These are phyloP conservation scores for Daphne laureola DNA, from an alignment of 441 rosid genomes.

Conservation along the genomic window DNA sequence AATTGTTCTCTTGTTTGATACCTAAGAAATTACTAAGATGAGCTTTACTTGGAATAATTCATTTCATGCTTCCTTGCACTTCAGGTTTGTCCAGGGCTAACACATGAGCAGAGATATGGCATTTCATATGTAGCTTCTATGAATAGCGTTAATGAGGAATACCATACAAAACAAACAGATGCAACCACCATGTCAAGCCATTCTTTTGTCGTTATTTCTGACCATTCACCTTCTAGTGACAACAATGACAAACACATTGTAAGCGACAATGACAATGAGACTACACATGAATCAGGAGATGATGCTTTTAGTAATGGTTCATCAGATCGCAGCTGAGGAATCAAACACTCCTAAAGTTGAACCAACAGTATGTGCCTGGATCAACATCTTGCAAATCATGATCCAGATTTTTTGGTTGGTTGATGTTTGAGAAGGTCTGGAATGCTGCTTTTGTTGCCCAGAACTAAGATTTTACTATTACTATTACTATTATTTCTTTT, in stretches of 20 bases:
- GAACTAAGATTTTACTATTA: not conserved
- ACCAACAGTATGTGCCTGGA: slow-evolving; percentile 15
- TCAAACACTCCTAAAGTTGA: not conserved
- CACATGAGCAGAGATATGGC: slow-evolving; percentile 79
- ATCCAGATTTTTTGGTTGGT: not conserved
- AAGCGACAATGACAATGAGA: slow-evolving; percentile 14
- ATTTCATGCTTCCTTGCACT: slow-evolving; percentile 2
- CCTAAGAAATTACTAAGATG: too few relatives aligned
- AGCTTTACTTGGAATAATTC: too few relatives aligned
- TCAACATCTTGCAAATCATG: not conserved
- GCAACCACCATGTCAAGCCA: slow-evolving; percentile 25
- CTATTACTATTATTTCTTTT: not conserved
- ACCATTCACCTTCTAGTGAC: slow-evolving; percentile 23
- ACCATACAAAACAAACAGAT: slow-evolving; percentile 22
- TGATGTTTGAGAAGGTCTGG: slow-evolving; percentile 1
- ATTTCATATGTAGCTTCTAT: slow-evolving; percentile 38
- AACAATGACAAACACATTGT: slow-evolving; percentile 7
- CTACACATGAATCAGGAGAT: slow-evolving; percentile 18
- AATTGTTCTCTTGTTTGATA: too few relatives aligned
- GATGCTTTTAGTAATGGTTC: slow-evolving; percentile 10
- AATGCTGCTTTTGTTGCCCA: not conserved
- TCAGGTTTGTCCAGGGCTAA: slow-evolving; percentile 91
- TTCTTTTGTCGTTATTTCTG: slow-evolving; percentile 30
- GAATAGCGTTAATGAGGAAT: slow-evolving; percentile 27
- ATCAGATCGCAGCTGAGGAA: slow-evolving; percentile 3